Evolutionary conservation across 495 filamentous ascomycete genomes (phyloP), one percentile per base, ranked within the genome.

Genomic region (Hypoxylon intermedium): DNA sequence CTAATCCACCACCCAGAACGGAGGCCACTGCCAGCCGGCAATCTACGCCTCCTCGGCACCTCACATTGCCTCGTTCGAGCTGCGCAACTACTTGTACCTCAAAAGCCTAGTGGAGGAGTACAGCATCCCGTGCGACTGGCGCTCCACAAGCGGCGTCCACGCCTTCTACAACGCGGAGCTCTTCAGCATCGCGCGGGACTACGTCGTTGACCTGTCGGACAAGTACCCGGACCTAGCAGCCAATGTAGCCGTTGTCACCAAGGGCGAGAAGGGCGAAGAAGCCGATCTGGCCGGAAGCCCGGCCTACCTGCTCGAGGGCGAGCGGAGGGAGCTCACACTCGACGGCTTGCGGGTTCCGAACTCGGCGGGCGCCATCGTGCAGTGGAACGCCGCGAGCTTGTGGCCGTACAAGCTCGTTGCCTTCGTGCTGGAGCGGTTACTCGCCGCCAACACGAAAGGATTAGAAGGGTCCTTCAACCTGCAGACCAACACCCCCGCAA

Each of bases 351-450:
- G 74, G 6, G 67, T 82, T 13, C 77, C 77, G 0, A 51, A 70
- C 6, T 74, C 75, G 2, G 54, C 68, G 6, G 83, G 82, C 6
- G 83, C 77, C 9, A 66, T 85, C 16, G 53, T 81, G 41, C 69
- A 75, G 45, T 72, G 69, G 16, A 67, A 75, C 21, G 83, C 83
- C 0, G 80, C 79, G 4, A 77, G 75, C 30, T 40, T 85, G 0
- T 95, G 89, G 90, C 92, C 92, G 0, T 95, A 94, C 67, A 92
- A 90, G 67, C 82, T 92, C 13, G 84, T 94, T 6, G 77, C 85
- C 0, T 83, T 80, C 43, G 70, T 91, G 0, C 74, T 95, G 1
- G 83, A 85, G 58, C 72, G 72, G 2, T 76, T 90, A 0, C 70
- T 89, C 0, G 67, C 59, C 1, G 59, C 73, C 6, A 56, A 60